A percentile compares a stretch with the other conserved stretches of the same genome.
Evolutionary conservation across 306 rosid species (phyloP).

Genomic region (Cicer pinnatifidum): DNA sequence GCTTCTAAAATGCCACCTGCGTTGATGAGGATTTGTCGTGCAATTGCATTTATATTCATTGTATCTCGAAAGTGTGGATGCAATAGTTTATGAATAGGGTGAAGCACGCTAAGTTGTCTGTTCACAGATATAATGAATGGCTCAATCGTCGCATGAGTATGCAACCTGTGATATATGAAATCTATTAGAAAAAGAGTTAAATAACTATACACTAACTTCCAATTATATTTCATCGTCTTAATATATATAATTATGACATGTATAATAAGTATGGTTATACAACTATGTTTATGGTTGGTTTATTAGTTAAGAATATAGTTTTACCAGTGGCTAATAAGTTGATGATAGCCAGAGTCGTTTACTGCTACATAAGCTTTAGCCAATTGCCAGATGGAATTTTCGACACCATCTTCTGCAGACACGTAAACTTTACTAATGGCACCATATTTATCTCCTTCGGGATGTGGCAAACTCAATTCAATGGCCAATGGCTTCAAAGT

Average conservation of each 20-base stretch:
- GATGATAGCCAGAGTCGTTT: constrained; percentile 76
- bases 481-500: constrained; percentile 78
- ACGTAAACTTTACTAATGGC: constrained; percentile 59
- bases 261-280: no score
- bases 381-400: constrained; percentile 67
- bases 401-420: constrained; percentile 63
- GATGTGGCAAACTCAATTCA: constrained; percentile 78
- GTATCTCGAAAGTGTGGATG: constrained; percentile 86
- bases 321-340: constrained; percentile 83
- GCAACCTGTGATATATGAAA: constrained; percentile 57
- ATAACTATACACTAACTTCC: background rate
- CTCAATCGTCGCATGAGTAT: constrained; percentile 82
- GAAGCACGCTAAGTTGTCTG: constrained; percentile 79
- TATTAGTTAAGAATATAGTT: background rate
- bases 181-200: background rate
- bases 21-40: constrained; percentile 67
- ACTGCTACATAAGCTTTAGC: constrained; percentile 82
- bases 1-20: constrained; percentile 71
- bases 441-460: constrained; percentile 61
- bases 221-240: no score
- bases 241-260: no score
- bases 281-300: no score
- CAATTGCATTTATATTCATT: constrained; percentile 78
- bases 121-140: constrained; percentile 80
- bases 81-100: constrained; percentile 76